phyloP scores from a whole-genome alignment of 306 rosid genomes.

The Luffa aegyptiaca region DNA sequence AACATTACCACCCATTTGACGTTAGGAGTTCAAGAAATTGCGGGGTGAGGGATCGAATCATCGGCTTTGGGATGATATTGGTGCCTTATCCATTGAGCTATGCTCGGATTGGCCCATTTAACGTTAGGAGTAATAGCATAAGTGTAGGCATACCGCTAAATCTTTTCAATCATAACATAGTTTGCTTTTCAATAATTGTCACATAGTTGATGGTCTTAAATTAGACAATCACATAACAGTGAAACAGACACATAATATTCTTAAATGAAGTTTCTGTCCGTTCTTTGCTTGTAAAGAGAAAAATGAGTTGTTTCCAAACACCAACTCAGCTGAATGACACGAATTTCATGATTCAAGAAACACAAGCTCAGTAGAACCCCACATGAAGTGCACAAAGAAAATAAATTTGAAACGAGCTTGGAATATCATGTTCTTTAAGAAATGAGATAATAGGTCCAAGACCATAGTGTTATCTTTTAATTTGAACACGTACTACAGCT shows the following conservation, averaged over 20 bases:
- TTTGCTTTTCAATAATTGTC: background rate
- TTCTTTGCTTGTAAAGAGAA: background rate
- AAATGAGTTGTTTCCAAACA: background rate
- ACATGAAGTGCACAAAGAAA: background rate
- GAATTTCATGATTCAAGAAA: background rate
- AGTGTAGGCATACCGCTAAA: background rate
- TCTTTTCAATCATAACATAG: background rate
- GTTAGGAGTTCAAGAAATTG: too few relatives aligned
- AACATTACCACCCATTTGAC: background rate
- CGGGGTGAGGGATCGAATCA: too few relatives aligned
- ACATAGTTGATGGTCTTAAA: background rate
- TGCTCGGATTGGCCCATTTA: background rate
- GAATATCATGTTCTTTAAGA: background rate
- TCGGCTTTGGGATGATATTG: too few relatives aligned
- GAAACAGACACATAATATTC: background rate
- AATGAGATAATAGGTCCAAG: background rate
- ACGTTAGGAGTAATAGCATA: background rate
- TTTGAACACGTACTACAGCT: background rate
- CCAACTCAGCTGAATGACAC: background rate
- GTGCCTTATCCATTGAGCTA: too few relatives aligned
- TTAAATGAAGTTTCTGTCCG: background rate
- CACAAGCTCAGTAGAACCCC: background rate
- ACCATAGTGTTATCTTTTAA: background rate
- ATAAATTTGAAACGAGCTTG: background rate
- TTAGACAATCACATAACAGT: background rate